These are phyloP conservation scores for Aspergillus melleus DNA, from an alignment of 2,329 filamentous ascomycete species.

Conservation along the genomic window DNA sequence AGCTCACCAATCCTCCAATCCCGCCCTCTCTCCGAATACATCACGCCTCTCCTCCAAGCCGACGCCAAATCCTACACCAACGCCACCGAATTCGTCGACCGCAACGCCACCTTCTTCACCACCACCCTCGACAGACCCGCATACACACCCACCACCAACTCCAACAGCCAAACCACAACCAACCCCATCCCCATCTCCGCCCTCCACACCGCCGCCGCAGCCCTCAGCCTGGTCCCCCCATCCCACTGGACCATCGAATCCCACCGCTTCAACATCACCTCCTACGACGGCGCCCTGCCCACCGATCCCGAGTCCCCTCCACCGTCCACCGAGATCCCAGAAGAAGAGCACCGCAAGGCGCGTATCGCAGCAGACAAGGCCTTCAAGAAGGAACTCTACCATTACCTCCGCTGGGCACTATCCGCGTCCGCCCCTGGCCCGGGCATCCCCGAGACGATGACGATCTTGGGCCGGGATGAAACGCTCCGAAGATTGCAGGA, in stretches of 20 bases:
- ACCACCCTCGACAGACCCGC: slow-evolving; percentile 28
- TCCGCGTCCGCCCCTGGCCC: slow-evolving; percentile 55
- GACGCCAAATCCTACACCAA: slow-evolving; percentile 61
- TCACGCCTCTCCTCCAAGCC: slow-evolving; percentile 52
- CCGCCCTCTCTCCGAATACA: slow-evolving; percentile 47
- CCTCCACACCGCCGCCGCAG: slow-evolving; percentile 47
- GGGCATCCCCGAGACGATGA: slow-evolving; percentile 54
- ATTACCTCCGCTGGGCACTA: slow-evolving; percentile 59
- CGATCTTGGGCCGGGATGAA: slow-evolving; percentile 55
- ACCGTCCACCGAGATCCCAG: slow-evolving; percentile 11
- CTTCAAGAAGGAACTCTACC: slow-evolving; percentile 51
- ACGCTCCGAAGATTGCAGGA: slow-evolving; percentile 47
- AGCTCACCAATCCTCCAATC: slow-evolving; percentile 31
- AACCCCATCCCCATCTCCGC: slow-evolving; percentile 33
- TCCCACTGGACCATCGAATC: slow-evolving; percentile 42
- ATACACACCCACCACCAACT: slow-evolving; percentile 23
- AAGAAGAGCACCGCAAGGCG: slow-evolving; percentile 23
- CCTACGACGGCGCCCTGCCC: slow-evolving; percentile 30
- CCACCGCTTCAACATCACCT: slow-evolving; percentile 42
- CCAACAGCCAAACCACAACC: slow-evolving; percentile 9
- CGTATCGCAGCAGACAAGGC: slow-evolving; percentile 29
- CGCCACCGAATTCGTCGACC: slow-evolving; percentile 55
- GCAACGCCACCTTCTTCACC: slow-evolving; percentile 61
- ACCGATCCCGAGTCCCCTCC: neutral
- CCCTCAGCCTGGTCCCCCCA: slow-evolving; percentile 43